Percentiles rank a stretch among this genome's conserved stretches.
Evolutionary conservation across 208 protist species (phyloP).

Genomic region (Porcisia deanei): DNA sequence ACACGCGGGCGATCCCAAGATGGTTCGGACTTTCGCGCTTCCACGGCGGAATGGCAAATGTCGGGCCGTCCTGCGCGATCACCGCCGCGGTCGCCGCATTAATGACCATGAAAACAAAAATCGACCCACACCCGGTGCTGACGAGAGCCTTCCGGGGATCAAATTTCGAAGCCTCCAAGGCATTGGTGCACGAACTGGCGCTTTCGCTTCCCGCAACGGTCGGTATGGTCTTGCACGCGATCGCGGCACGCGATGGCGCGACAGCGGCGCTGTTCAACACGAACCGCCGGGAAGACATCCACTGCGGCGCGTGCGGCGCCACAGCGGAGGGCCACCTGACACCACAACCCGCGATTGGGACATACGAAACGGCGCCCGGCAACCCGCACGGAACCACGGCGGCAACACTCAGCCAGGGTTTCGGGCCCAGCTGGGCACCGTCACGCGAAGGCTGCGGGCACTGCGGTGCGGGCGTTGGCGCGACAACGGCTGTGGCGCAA

Average conservation of each 20-base stretch:
- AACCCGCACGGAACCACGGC: too few species aligned
- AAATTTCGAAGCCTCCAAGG: neutral
- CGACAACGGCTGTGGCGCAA: too few species aligned
- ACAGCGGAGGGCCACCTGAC: too few species aligned
- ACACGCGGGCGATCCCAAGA: neutral
- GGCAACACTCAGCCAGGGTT: too few species aligned
- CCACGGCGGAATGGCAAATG: neutral
- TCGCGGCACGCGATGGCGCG: neutral
- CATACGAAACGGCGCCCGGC: too few species aligned
- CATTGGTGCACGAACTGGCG: neutral
- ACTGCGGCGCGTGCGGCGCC: too few species aligned
- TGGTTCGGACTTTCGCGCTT: neutral
- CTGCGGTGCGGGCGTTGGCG: too few species aligned
- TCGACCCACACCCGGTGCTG: neutral
- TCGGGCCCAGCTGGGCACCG: too few species aligned
- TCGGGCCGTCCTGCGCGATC: neutral
- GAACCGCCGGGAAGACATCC: too few species aligned
- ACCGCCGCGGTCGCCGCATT: neutral
- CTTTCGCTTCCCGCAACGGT: neutral
- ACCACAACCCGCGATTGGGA: too few species aligned
- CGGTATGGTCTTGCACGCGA: neutral
- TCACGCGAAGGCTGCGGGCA: too few species aligned
- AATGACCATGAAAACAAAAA: neutral
- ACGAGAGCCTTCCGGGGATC: neutral
- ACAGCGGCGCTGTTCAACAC: neutral